Conservation (phyloP, 139 green algal genomes). For the Tetraselmis chui region DNA sequence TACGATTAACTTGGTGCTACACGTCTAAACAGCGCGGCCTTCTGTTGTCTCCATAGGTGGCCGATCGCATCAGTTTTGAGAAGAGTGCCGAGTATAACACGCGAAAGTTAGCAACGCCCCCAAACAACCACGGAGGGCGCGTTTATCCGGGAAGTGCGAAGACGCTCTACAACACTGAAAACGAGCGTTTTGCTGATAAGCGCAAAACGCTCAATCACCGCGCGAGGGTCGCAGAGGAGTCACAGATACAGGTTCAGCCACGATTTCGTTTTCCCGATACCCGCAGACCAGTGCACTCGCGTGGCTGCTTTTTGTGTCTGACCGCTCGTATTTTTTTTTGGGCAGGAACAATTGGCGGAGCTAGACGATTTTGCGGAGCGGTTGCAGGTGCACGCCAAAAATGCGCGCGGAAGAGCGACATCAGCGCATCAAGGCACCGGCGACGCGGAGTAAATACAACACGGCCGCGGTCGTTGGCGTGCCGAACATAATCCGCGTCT, state of each 20-base stretch:
- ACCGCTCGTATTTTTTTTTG: too few relatives aligned
- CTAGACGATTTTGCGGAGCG: background rate
- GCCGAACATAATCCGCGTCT: too few relatives aligned
- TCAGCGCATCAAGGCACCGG: background rate
- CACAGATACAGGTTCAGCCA: background rate
- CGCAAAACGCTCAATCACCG: background rate
- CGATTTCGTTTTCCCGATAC: background rate
- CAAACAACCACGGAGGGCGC: background rate
- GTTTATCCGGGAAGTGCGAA: background rate
- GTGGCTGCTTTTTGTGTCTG: background rate
- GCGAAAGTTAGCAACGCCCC: background rate
- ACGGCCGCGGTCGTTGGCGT: too few relatives aligned
- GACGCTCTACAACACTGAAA: background rate
- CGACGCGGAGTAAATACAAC: background rate
- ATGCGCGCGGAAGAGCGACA: background rate
- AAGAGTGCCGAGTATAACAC: background rate
- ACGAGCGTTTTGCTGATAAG: background rate
- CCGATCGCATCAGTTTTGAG: background rate
- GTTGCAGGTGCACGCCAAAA: background rate
- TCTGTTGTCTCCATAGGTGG: too few relatives aligned
- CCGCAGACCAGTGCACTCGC: background rate
- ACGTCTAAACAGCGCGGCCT: too few relatives aligned
- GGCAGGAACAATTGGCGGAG: background rate
- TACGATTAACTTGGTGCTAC: too few relatives aligned
- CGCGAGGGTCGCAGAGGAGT: background rate